Conservation (phyloP, 805 yeast species). For the Saturnispora sanitii region DNA sequence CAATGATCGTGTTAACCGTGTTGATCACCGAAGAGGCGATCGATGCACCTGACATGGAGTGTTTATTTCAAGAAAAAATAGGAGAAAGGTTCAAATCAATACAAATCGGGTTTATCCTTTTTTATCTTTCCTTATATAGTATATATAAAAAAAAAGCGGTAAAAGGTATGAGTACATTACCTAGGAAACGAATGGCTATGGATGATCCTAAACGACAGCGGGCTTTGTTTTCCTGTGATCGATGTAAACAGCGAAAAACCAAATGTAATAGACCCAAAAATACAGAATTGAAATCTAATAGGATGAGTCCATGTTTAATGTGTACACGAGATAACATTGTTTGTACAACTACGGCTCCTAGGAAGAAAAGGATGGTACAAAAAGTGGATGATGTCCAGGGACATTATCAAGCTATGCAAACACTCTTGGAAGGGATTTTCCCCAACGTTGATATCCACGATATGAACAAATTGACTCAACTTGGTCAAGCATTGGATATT, state of each 20-base stretch:
- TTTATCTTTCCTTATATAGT: too few species aligned
- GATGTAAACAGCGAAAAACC: conserved; percentile 35
- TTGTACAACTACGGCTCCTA: conserved; percentile 33
- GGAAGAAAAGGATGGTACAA: conserved; percentile 33
- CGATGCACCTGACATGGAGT: conserved; percentile 33
- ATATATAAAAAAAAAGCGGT: too few species aligned
- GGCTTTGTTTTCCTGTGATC: conserved; percentile 36
- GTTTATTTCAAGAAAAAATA: background rate
- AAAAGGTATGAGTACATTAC: conserved; percentile 13
- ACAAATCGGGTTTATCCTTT: too few species aligned
- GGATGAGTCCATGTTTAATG: conserved; percentile 31
- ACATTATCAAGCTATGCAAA: conserved; percentile 34
- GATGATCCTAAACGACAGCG: conserved; percentile 31
- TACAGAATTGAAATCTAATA: conserved; percentile 28
- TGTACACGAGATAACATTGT: conserved; percentile 30
- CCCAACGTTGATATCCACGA: conserved; percentile 37
- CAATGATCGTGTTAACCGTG: conserved; percentile 67
- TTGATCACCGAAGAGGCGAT: conserved; percentile 52
- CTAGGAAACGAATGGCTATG: conserved; percentile 28
- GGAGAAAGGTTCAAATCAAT: background rate
- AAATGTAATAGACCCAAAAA: conserved; percentile 31
- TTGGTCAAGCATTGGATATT: conserved; percentile 27
- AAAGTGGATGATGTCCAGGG: conserved; percentile 34
- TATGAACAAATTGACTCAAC: conserved; percentile 31
- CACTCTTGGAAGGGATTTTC: conserved; percentile 31